Evolutionary conservation across 176 grass and related monocot genomes (phyloP).

Genomic region (Hordeum vulgare): DNA sequence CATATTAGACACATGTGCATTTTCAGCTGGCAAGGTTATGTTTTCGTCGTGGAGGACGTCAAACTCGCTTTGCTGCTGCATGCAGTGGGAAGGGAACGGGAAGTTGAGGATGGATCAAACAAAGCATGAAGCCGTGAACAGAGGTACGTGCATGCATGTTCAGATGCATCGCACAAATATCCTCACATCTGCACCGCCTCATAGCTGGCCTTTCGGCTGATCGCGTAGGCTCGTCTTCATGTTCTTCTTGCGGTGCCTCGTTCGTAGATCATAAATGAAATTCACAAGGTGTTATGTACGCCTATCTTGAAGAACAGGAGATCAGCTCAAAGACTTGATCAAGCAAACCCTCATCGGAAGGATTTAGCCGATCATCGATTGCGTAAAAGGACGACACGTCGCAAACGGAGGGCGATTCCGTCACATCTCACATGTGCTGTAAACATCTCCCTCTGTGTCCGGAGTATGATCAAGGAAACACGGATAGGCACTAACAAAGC

Average conservation of each 20-base stretch:
- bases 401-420: neutral
- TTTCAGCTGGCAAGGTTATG: neutral
- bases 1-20: neutral
- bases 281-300: neutral
- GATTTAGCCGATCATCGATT: neutral
- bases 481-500: slow-evolving; percentile 21
- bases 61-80: neutral
- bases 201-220: neutral
- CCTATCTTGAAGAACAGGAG: neutral
- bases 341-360: neutral
- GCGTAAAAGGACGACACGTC: neutral
- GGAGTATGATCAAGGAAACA: neutral
- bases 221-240: neutral
- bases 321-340: neutral
- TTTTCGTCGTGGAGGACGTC: neutral
- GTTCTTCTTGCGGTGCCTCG: neutral
- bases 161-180: slow-evolving; percentile 15
- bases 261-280: neutral
- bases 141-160: slow-evolving; percentile 5
- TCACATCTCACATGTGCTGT: neutral
- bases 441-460: neutral
- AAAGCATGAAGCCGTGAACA: neutral
- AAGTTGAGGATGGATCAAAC: neutral
- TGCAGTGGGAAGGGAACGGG: neutral
- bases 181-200: neutral